These are phyloP conservation scores for Gardenia jasminoides DNA, from an alignment of 257 asterid species.

Conservation along the genomic window DNA sequence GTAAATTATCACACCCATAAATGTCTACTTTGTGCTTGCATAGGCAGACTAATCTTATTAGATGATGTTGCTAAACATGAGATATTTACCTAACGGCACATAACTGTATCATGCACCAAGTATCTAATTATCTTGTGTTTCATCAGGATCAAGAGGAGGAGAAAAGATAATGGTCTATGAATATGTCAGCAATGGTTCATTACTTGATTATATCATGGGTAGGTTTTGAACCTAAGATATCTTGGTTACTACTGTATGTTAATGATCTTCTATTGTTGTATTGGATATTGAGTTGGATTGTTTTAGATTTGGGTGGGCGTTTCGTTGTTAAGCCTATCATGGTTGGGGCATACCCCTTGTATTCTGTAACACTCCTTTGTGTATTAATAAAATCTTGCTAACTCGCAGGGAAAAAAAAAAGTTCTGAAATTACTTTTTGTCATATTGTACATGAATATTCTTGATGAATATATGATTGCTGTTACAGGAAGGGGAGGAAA, in stretches of 20 bases:
- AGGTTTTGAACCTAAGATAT: not conserved
- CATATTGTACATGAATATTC: not conserved
- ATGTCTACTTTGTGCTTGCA: not conserved
- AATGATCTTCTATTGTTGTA: too few species aligned
- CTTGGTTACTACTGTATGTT: too few species aligned
- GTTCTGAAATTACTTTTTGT: too few species aligned
- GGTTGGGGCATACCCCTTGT: too few species aligned
- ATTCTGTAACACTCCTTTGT: too few species aligned
- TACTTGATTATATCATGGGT: constrained; percentile 72
- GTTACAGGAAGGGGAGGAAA: constrained; percentile 56
- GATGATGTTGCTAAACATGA: not conserved
- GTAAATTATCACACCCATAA: constrained; percentile 19
- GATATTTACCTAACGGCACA: not conserved
- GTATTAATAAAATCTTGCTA: too few species aligned
- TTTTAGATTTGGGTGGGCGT: too few species aligned
- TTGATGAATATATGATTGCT: not conserved
- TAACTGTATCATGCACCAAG: not conserved
- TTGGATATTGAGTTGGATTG: too few species aligned
- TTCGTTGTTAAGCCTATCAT: too few species aligned
- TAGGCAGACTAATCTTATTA: not conserved
- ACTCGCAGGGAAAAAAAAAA: too few species aligned
- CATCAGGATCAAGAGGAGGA: constrained; percentile 47
- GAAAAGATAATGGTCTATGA: constrained; percentile 66
- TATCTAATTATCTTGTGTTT: not conserved
- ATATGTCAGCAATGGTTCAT: constrained; percentile 70